A percentile compares a stretch with the other conserved stretches of the same genome.
phyloP scores from a whole-genome alignment of 2,329 filamentous ascomycete species.

The Paecilomyces formosus region DNA sequence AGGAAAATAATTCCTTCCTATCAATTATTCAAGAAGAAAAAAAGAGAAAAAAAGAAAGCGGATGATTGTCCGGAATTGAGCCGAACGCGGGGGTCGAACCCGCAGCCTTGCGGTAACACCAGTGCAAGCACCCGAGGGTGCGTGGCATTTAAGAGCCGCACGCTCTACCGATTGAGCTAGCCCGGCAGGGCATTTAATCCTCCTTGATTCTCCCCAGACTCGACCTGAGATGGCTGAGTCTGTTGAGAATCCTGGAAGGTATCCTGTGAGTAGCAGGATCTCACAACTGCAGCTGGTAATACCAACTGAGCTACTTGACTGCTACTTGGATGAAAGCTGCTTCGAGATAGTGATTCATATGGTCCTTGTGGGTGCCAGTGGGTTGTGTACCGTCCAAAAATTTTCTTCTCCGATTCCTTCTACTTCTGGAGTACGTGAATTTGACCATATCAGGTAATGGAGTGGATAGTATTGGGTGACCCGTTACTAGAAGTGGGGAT shows the following conservation, averaged over 20 bases:
- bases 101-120: constrained; percentile 44
- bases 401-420: not conserved
- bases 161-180: constrained; percentile 67
- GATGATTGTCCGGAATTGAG: not conserved
- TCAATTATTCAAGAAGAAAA: not conserved
- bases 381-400: not conserved
- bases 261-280: not conserved
- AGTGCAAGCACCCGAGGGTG: not conserved
- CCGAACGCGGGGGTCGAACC: constrained; percentile 44
- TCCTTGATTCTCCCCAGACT: not conserved
- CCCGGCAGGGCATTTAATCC: constrained; percentile 10
- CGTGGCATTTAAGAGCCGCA: constrained; percentile 53
- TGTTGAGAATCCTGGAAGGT: not conserved
- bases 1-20: not conserved
- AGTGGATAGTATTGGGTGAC: not conserved
- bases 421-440: not conserved
- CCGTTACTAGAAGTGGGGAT: not conserved
- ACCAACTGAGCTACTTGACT: not conserved
- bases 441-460: not conserved
- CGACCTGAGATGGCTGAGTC: not conserved
- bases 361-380: not conserved
- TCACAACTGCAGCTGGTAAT: not conserved
- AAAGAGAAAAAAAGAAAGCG: not conserved
- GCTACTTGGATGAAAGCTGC: not conserved
- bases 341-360: not conserved